A percentile compares a stretch with the other conserved stretches of the same genome.
phyloP scores from a whole-genome alignment of 768 basidiomycete genomes.

The Pholiota conissans region DNA sequence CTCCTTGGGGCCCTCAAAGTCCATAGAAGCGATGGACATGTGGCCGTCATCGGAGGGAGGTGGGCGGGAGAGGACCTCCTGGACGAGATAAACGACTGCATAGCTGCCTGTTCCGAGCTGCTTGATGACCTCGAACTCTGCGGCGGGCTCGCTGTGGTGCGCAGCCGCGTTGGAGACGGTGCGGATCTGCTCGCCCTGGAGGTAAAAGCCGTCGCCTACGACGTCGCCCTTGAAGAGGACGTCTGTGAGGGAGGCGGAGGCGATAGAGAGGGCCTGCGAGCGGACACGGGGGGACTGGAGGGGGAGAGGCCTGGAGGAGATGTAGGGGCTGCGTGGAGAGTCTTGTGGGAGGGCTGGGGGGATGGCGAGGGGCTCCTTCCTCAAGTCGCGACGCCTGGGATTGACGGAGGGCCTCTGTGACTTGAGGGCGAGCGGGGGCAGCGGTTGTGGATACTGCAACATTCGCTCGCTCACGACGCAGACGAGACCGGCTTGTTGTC shows the following conservation, averaged over 20 bases:
- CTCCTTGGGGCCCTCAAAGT: constrained; percentile 43
- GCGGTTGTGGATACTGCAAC: constrained; percentile 59
- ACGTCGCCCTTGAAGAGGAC: constrained; percentile 73
- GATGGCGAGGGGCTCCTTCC: constrained; percentile 36
- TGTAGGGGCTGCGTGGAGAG: constrained; percentile 39
- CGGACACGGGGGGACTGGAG: constrained; percentile 21
- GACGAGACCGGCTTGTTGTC: constrained; percentile 62
- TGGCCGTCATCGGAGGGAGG: constrained; percentile 55
- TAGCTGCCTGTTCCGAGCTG: constrained; percentile 89
- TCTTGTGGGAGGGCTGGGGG: constrained; percentile 33
- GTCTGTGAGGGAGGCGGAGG: constrained; percentile 50
- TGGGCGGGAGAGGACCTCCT: constrained; percentile 59
- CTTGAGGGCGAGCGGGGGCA: constrained; percentile 40
- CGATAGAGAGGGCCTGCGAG: constrained; percentile 31
- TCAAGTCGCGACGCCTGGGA: constrained; percentile 26
- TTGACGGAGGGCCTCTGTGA: constrained; percentile 21
- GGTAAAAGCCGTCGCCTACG: constrained; percentile 63
- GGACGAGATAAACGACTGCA: constrained; percentile 92
- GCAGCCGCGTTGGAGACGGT: constrained; percentile 49
- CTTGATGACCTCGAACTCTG: constrained; percentile 81
- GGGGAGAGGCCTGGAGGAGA: constrained; percentile 34
- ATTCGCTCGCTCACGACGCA: constrained; percentile 30
- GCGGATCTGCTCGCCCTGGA: constrained; percentile 68
- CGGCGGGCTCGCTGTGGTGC: constrained; percentile 46
- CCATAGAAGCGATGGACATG: constrained; percentile 56